These are phyloP conservation scores for Clathrospora elynae DNA, from an alignment of 2,329 filamentous ascomycete genomes.

Conservation along the genomic window DNA sequence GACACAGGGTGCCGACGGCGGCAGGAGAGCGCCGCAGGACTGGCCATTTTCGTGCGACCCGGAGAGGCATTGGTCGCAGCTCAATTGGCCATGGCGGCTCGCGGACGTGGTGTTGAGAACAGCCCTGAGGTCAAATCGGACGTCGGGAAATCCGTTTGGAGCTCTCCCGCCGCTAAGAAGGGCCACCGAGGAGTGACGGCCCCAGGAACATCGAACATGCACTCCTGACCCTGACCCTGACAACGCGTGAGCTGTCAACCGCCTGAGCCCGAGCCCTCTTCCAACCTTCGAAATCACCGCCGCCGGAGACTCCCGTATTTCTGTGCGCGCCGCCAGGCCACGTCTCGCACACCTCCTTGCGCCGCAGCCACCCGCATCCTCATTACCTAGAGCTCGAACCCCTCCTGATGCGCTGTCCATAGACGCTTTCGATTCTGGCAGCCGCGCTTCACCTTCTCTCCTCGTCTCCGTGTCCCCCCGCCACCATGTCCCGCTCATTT, in stretches of 20 bases:
- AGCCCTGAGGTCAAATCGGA: no score
- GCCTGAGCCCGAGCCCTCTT: constrained; percentile 6
- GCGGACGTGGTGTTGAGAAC: constrained; percentile 7
- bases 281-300: background rate
- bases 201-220: background rate
- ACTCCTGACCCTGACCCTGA: constrained; percentile 23
- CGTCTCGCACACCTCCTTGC: constrained; percentile 39
- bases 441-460: constrained; percentile 36
- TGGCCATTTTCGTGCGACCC: constrained; percentile 37
- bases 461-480: constrained; percentile 13
- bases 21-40: constrained; percentile 24
- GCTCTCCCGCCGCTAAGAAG: constrained; percentile 13
- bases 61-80: constrained; percentile 36
- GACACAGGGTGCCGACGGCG: constrained; percentile 8
- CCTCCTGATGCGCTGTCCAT: constrained; percentile 43
- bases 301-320: constrained; percentile 6
- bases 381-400: constrained; percentile 17
- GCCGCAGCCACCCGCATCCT: constrained; percentile 24
- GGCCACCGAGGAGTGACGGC: constrained; percentile 9
- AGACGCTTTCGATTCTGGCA: constrained; percentile 36
- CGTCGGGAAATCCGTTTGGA: no score
- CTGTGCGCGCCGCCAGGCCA: constrained; percentile 31
- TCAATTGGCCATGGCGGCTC: constrained; percentile 32
- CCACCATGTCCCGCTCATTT: constrained; percentile 67
- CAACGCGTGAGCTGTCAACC: constrained; percentile 12